phyloP scores from a whole-genome alignment of 2,329 filamentous ascomycete genomes.

The Orbilia javanica region DNA sequence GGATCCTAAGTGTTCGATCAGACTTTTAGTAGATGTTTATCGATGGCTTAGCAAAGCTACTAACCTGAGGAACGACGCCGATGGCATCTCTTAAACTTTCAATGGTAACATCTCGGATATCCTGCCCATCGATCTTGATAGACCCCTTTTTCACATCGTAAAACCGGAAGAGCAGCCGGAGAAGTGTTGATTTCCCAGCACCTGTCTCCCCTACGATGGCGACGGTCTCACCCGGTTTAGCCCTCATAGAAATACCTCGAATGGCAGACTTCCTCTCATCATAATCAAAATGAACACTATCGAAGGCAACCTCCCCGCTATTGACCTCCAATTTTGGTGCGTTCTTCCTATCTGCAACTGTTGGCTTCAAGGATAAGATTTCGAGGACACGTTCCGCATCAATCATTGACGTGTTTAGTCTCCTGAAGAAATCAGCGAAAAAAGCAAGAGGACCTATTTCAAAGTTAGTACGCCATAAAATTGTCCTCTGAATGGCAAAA shows the following conservation, averaged over 20 bases:
- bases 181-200: constrained; percentile 73
- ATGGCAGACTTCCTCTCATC: constrained; percentile 70
- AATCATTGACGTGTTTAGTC: constrained; percentile 71
- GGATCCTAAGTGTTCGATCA: constrained; percentile 70
- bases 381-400: constrained; percentile 74
- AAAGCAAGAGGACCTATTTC: constrained; percentile 67
- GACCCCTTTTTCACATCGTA: constrained; percentile 72
- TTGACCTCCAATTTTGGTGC: constrained; percentile 68
- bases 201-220: constrained; percentile 75
- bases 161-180: constrained; percentile 73
- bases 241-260: constrained; percentile 68
- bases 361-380: constrained; percentile 72
- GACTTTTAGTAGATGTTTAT: not conserved
- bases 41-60: not conserved
- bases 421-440: constrained; percentile 69
- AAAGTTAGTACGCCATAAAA: constrained; percentile 52
- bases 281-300: constrained; percentile 71
- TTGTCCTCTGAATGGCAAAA: not conserved
- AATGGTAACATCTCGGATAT: constrained; percentile 73
- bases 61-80: constrained; percentile 71
- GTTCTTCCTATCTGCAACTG: constrained; percentile 68
- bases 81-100: constrained; percentile 72
- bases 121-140: constrained; percentile 72
- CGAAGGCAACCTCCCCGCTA: constrained; percentile 70
- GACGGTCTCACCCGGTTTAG: constrained; percentile 70